These are phyloP conservation scores for Lithohypha guttulata DNA, from an alignment of 2,329 filamentous ascomycete species.

Conservation along the genomic window DNA sequence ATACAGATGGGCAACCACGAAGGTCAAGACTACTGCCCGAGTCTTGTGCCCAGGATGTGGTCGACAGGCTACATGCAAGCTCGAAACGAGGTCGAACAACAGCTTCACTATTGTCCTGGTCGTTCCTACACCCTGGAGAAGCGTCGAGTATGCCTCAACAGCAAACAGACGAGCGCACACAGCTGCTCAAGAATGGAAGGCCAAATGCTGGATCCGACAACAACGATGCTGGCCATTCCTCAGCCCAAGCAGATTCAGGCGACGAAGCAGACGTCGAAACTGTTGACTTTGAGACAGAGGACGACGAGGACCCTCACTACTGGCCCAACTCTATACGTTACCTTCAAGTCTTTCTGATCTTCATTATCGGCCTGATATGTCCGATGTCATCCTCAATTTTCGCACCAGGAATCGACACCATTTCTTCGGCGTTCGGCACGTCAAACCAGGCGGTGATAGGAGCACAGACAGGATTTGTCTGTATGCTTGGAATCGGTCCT, in stretches of 20 bases:
- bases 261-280: not conserved
- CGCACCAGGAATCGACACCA: constrained; percentile 40
- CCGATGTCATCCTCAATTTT: constrained; percentile 32
- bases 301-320: constrained; percentile 35
- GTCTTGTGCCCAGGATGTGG: too few relatives aligned
- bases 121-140: not conserved
- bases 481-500: constrained; percentile 50
- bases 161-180: not conserved
- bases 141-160: not conserved
- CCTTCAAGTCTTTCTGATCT: constrained; percentile 38
- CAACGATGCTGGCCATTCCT: not conserved
- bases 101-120: too few relatives aligned
- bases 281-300: constrained; percentile 27
- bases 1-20: too few relatives aligned
- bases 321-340: constrained; percentile 37
- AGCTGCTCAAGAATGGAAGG: not conserved
- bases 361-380: constrained; percentile 31
- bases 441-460: constrained; percentile 34
- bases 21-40: too few relatives aligned
- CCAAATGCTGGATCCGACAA: not conserved
- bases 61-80: too few relatives aligned
- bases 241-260: not conserved
- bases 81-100: too few relatives aligned
- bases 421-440: constrained; percentile 37
- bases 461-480: constrained; percentile 41